phyloP scores from a whole-genome alignment of 2,329 filamentous ascomycete species.

The Bipolaris victoriae region DNA sequence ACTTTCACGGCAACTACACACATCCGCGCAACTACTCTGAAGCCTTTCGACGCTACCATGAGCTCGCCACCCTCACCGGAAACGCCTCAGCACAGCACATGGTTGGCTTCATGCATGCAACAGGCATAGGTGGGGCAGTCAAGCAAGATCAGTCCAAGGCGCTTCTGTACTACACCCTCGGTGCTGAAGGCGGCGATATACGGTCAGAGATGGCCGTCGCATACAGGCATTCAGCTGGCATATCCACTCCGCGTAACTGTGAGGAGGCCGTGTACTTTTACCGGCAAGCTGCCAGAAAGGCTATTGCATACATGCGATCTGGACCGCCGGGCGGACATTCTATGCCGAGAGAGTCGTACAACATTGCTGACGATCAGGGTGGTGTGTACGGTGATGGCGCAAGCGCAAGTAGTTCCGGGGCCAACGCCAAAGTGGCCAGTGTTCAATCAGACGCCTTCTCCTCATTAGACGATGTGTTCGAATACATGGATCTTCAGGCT shows the following conservation, averaged over 20 bases:
- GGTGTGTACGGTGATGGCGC: constrained; percentile 96
- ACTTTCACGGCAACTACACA: constrained; percentile 94
- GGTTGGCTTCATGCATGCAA: constrained; percentile 94
- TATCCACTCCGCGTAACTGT: constrained; percentile 85
- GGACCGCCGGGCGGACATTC: constrained; percentile 87
- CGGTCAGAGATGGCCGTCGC: constrained; percentile 92
- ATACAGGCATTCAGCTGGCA: constrained; percentile 82
- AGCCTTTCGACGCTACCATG: constrained; percentile 81
- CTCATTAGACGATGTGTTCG: constrained; percentile 89
- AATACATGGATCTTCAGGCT: constrained; percentile 89
- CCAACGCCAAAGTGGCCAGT: constrained; percentile 75
- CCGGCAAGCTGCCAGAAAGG: constrained; percentile 91
- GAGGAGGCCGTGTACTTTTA: constrained; percentile 87
- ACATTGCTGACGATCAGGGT: constrained; percentile 87
- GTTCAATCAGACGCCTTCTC: constrained; percentile 81
- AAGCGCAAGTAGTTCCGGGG: constrained; percentile 84
- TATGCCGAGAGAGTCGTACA: constrained; percentile 78
- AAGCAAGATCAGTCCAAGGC: constrained; percentile 88
- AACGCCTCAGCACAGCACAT: constrained; percentile 96
- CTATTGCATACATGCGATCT: constrained; percentile 83
- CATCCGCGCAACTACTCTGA: constrained; percentile 80
- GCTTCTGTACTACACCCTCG: constrained; percentile 92
- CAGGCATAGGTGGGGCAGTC: constrained; percentile 82
- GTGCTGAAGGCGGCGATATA: constrained; percentile 80
- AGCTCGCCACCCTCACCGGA: constrained; percentile 75